Evolutionary conservation across 2,329 filamentous ascomycete genomes (phyloP), one percentile per base, ranked within the genome.

Genomic region (Sarocladiaceae sp.): DNA sequence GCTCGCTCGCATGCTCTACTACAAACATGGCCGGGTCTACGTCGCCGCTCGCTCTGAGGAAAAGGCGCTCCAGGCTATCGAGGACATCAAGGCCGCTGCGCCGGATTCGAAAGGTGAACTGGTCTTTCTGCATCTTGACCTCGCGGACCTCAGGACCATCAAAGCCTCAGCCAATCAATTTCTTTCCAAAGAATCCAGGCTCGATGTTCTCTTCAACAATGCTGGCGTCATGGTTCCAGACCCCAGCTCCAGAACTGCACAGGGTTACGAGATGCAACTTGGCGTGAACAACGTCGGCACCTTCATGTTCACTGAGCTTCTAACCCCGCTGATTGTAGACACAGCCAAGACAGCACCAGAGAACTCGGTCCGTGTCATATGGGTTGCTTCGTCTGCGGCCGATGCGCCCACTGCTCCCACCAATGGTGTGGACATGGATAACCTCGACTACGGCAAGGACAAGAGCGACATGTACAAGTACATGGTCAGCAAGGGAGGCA

Each of bases 21-120:
- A 59, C 3, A 66, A 64, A 13, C 72, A 75, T 44, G 74, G 61
- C 13, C 74, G 60, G 3, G 66, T 80, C 19, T 79, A 78, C 51
- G 53, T 78, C 26, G 72, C 72, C 3, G 67, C 66, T 1, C 69
- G 74, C 16, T 66, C 61, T 1, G 50, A 58, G 16, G 50, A 57
- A 3, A 72, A 70, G 47, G 69, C 62, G n/a, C 53, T 57, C 1
- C 43, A 54, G 0, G 68, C 69, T 11, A 70, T 78, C 20, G 51
- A 56, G 2, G 48, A 55, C 11, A 69, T 77, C 48, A 55, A 64
- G 27, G 44, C 55, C 2, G 45, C 51, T 1, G 55, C 64, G 3
- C 54, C 42, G 10, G 34, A 50, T 12, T 67, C 55, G 2, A 58
- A 55, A 1, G 67, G 68, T 13, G 51, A 53, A 1, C 47, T 73